Percentiles rank a stretch among this genome's conserved stretches.
These are phyloP conservation scores for Ceratocystis alfenasii DNA, from an alignment of 2,329 filamentous ascomycete genomes.

Conservation along the genomic window DNA sequence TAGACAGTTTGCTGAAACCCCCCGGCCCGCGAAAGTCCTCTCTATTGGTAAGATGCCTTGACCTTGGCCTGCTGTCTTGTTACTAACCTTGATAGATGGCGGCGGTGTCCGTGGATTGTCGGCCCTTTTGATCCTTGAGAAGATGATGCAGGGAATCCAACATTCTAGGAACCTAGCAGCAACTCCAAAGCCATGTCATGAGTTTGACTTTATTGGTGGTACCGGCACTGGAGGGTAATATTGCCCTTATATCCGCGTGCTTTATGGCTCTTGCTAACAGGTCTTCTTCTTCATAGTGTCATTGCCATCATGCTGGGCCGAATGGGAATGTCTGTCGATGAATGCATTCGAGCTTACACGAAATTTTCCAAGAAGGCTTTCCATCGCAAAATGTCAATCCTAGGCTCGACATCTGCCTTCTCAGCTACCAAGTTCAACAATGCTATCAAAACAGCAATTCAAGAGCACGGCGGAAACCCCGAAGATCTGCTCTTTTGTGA, in stretches of 20 bases:
- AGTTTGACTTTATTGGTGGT: conserved; percentile 28
- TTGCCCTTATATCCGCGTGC: neutral
- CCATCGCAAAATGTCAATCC: neutral
- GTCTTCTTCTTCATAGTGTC: neutral
- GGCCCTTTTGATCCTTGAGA: conserved; percentile 26
- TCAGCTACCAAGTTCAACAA: neutral
- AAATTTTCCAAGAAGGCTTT: neutral
- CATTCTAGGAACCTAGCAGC: conserved; percentile 20
- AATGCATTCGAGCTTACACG: neutral
- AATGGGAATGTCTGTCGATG: neutral
- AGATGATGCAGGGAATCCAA: conserved; percentile 25
- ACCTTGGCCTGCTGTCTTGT: neutral
- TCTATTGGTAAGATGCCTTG: neutral
- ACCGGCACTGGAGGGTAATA: conserved; percentile 27
- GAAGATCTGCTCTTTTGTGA: neutral
- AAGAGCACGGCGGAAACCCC: neutral
- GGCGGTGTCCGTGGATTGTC: conserved; percentile 27
- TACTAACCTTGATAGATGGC: conserved; percentile 23
- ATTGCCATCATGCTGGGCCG: neutral
- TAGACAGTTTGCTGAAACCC: too few species aligned
- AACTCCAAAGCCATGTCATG: conserved; percentile 25
- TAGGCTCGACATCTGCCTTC: neutral
- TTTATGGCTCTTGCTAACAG: neutral
- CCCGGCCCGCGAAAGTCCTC: neutral
- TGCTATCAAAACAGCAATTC: neutral